Conservation (phyloP, 371 early-diverging fungal species). For the Encephalitozoon romaleae region DNA sequence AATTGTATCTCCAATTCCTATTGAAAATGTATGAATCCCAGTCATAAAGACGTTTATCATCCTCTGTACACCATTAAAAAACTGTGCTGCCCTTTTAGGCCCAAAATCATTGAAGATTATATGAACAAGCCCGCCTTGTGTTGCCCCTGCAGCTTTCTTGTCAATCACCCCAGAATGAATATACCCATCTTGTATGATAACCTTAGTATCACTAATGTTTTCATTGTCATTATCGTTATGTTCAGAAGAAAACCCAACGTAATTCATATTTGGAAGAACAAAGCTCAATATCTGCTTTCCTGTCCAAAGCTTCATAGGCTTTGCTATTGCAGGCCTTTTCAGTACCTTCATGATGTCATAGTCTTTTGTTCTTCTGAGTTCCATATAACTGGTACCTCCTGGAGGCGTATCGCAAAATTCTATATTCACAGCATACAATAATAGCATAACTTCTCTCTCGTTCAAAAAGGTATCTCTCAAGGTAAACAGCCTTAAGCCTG, state of each 20-base stretch:
- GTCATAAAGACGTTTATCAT: conserved; percentile 89
- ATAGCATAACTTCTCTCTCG: conserved; percentile 79
- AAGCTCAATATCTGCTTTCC: conserved; percentile 90
- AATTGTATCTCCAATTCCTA: conserved; percentile 97
- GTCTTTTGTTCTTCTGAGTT: neutral
- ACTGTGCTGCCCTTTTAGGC: conserved; percentile 72
- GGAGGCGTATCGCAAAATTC: conserved; percentile 74
- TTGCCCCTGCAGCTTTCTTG: conserved; percentile 87
- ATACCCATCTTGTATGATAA: conserved; percentile 83
- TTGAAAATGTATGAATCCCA: conserved; percentile 75
- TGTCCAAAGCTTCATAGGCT: conserved; percentile 89
- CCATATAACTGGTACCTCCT: neutral
- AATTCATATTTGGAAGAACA: conserved; percentile 70
- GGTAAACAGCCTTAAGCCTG: conserved; percentile 88
- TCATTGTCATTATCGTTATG: conserved; percentile 65
- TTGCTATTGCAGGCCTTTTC: conserved; percentile 73
- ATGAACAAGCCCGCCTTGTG: conserved; percentile 84
- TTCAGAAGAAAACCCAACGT: conserved; percentile 67
- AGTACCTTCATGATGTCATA: conserved; percentile 2
- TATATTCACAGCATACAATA: conserved; percentile 62
- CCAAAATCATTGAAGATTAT: conserved; percentile 88
- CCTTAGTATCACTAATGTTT: conserved; percentile 59
- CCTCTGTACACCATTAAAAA: conserved; percentile 84
- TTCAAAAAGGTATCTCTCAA: conserved; percentile 79
- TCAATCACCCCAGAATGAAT: conserved; percentile 83